phyloP scores from a whole-genome alignment of 495 filamentous ascomycete species.

The Aspergillus steynii region DNA sequence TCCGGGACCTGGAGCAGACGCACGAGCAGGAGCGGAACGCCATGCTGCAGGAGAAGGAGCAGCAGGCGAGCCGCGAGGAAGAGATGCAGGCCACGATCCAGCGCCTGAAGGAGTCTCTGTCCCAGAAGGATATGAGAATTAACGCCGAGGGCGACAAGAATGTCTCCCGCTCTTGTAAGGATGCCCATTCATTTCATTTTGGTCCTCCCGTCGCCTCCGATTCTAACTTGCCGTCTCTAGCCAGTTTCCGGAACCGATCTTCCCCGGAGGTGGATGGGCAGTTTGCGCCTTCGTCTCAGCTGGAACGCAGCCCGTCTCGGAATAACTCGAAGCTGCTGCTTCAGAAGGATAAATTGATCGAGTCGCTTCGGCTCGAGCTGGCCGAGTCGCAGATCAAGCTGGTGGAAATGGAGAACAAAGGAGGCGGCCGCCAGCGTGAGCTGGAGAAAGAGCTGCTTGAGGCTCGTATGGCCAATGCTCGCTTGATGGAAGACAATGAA shows the following conservation, averaged over 20 bases:
- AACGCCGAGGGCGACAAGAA: conserved; percentile 65
- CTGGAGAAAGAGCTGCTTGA: conserved; percentile 87
- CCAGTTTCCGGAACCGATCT: conserved; percentile 53
- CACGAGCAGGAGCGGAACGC: conserved; percentile 87
- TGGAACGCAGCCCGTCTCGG: conserved; percentile 77
- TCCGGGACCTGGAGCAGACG: conserved; percentile 83
- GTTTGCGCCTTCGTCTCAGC: conserved; percentile 83
- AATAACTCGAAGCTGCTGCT: conserved; percentile 84
- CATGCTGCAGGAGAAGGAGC: conserved; percentile 88
- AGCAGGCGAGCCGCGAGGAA: conserved; percentile 78
- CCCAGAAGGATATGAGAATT: conserved; percentile 60
- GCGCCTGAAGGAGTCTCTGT: conserved; percentile 82
- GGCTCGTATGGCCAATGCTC: conserved; percentile 88
- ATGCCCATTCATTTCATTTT: conserved; percentile 5
- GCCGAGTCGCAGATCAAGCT: conserved; percentile 95
- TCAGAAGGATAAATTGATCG: conserved; percentile 95
- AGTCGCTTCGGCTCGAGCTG: conserved; percentile 85
- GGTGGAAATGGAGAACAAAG: conserved; percentile 89
- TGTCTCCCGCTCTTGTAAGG: conserved; percentile 69
- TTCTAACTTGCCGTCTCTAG: conserved; percentile 39
- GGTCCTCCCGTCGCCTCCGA: conserved; percentile 10
- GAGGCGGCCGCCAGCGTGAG: conserved; percentile 79
- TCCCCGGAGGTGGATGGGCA: conserved; percentile 59
- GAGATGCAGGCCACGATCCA: conserved; percentile 87
- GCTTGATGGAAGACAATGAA: conserved; percentile 97